Evolutionary conservation across 257 asterid species (phyloP).

Genomic region (Nicotiana benthamiana): DNA sequence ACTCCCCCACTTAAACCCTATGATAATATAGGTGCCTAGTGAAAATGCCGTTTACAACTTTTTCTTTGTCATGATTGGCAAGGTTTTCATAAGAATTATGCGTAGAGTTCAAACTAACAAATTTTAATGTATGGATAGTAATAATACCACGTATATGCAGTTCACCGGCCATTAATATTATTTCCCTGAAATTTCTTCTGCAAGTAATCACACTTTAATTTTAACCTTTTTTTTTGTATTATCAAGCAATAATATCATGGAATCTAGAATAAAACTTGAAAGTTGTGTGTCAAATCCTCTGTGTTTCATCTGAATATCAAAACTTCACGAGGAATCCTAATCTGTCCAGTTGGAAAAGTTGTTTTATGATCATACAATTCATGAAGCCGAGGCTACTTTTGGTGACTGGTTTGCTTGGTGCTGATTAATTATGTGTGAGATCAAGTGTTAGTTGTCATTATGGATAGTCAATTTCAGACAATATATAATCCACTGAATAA

Average conservation of each 20-base stretch:
- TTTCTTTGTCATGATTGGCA: background rate
- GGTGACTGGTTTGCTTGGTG: background rate
- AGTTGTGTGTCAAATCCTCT: background rate
- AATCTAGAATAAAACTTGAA: background rate
- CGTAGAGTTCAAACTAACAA: background rate
- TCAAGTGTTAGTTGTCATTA: background rate
- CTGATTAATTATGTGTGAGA: background rate
- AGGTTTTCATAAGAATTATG: background rate
- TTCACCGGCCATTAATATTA: background rate
- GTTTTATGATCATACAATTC: slow-evolving; percentile 1
- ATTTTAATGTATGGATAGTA: background rate
- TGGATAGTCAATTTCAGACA: background rate
- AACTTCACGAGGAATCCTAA: background rate
- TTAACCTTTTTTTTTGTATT: background rate
- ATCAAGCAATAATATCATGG: background rate
- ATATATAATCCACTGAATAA: background rate
- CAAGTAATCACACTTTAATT: background rate
- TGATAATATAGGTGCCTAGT: background rate
- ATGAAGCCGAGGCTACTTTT: background rate
- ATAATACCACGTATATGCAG: background rate
- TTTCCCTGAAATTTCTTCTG: background rate
- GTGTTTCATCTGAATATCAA: background rate
- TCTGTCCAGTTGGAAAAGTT: background rate
- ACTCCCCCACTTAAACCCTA: background rate
- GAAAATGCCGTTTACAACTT: background rate